Percentiles rank a stretch among this genome's conserved stretches.
phyloP scores from a whole-genome alignment of 2,329 filamentous ascomycete genomes.

The Ophiostoma sp. region DNA sequence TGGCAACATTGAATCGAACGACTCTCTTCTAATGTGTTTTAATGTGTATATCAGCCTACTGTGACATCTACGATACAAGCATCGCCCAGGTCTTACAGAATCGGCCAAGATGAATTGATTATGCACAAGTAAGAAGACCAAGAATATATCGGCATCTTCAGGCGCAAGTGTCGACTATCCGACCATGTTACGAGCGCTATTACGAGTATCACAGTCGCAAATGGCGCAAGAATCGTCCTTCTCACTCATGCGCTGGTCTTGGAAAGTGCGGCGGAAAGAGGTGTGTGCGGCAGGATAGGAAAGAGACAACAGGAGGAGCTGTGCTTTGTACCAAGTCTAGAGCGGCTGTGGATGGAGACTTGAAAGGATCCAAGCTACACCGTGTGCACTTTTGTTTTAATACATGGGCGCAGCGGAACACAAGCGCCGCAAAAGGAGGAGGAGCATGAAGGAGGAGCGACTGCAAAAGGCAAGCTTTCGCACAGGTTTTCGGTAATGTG shows the following conservation, averaged over 20 bases:
- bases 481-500: background rate
- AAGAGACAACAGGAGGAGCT: background rate
- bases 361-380: background rate
- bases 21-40: background rate
- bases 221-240: background rate
- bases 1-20: background rate
- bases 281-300: background rate
- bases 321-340: background rate
- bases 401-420: slow-evolving; percentile 3
- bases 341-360: background rate
- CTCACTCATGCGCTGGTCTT: background rate
- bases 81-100: background rate
- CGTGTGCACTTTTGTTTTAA: slow-evolving; percentile 1
- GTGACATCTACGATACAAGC: background rate
- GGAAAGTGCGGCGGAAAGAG: background rate
- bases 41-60: too few species aligned
- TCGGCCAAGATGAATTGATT: background rate
- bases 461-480: background rate
- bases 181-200: background rate
- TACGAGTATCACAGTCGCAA: background rate
- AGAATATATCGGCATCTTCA: too few species aligned
- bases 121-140: background rate
- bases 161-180: background rate
- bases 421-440: background rate
- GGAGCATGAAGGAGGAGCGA: background rate